These are phyloP conservation scores for Malbranchea cinnamomea DNA, from an alignment of 2,329 filamentous ascomycete genomes.

Conservation along the genomic window DNA sequence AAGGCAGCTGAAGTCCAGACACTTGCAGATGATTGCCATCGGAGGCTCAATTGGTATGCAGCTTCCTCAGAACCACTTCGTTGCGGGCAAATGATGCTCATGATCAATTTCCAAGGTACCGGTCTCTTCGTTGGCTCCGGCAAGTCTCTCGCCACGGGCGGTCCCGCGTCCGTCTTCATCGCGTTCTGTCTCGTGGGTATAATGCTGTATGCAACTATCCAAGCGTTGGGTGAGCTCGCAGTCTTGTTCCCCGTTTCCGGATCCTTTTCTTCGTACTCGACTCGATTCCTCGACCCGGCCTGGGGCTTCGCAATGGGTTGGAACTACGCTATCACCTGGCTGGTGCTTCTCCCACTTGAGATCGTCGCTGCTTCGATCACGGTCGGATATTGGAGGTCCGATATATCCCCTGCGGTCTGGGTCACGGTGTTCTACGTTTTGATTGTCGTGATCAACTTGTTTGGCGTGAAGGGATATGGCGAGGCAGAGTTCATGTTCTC, in stretches of 20 bases:
- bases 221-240: slow-evolving; percentile 81
- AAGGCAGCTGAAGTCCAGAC: slow-evolving; percentile 16
- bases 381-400: slow-evolving; percentile 60
- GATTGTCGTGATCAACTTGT: slow-evolving; percentile 72
- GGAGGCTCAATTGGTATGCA: slow-evolving; percentile 12
- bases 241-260: slow-evolving; percentile 83
- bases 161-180: slow-evolving; percentile 62
- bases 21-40: slow-evolving; percentile 13
- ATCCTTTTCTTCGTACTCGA: slow-evolving; percentile 84
- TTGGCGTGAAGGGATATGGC: slow-evolving; percentile 76
- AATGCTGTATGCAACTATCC: slow-evolving; percentile 86
- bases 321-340: slow-evolving; percentile 87
- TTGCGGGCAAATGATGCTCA: background rate
- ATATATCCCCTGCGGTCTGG: slow-evolving; percentile 55
- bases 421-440: slow-evolving; percentile 65
- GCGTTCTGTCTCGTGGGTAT: slow-evolving; percentile 65
- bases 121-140: slow-evolving; percentile 81
- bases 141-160: slow-evolving; percentile 52
- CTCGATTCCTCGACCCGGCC: slow-evolving; percentile 79
- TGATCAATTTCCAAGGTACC: slow-evolving; percentile 34
- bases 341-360: slow-evolving; percentile 68
- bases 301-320: slow-evolving; percentile 95
- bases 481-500: slow-evolving; percentile 83
- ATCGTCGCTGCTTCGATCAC: slow-evolving; percentile 78
- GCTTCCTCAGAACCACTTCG: background rate